Conservation (phyloP, 139 green algal species). For the Auxenochlorella pyrenoidosa region DNA sequence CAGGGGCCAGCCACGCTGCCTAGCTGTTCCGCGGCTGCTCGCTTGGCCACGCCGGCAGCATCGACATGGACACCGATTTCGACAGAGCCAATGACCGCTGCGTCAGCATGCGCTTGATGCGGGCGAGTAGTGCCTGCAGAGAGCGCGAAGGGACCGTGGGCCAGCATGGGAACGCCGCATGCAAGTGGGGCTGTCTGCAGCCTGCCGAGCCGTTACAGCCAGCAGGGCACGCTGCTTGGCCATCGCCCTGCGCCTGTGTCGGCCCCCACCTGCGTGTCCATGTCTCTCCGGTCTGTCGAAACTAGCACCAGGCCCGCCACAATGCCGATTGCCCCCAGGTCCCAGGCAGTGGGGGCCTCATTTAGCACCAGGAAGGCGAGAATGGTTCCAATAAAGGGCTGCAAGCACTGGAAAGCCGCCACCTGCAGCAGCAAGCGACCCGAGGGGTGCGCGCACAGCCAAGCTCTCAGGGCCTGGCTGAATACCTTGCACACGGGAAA, state of each 20-base stretch:
- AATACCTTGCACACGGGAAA: too few relatives aligned
- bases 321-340: constrained; percentile 57
- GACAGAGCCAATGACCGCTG: neutral
- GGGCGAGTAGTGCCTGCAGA: neutral
- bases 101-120: constrained; percentile 13
- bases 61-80: neutral
- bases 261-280: neutral
- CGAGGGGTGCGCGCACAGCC: neutral
- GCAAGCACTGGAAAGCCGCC: constrained; percentile 74
- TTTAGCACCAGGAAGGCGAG: constrained; percentile 66
- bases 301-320: constrained; percentile 63
- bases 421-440: constrained; percentile 41
- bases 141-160: neutral
- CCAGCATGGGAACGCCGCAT: neutral
- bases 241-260: too few relatives aligned
- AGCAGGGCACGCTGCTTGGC: too few relatives aligned
- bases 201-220: too few relatives aligned
- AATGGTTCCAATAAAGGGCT: constrained; percentile 74
- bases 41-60: neutral
- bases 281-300: constrained; percentile 19
- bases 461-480: too few relatives aligned
- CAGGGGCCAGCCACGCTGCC: neutral
- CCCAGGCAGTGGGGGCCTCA: constrained; percentile 62
- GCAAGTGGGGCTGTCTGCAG: too few relatives aligned
- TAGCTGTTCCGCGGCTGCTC: neutral